phyloP scores from a whole-genome alignment of 148 eudicot species.

The Rhododendron kiyosumense region DNA sequence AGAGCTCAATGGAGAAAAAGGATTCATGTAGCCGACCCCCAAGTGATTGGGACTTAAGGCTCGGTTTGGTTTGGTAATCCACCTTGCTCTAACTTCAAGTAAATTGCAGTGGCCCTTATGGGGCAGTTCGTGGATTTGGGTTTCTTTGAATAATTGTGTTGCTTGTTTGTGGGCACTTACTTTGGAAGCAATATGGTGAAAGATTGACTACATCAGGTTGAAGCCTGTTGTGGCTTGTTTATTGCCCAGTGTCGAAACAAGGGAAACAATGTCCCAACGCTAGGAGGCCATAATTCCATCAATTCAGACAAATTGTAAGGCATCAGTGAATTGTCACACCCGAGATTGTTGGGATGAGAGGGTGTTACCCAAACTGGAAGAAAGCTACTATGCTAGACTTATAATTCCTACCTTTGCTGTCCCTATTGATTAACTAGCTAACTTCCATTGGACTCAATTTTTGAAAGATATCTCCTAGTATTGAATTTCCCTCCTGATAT shows the following conservation, averaged over 20 bases:
- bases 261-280: neutral
- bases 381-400: neutral
- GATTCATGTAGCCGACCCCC: too few species aligned
- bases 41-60: too few species aligned
- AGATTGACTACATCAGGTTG: neutral
- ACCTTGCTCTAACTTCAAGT: neutral
- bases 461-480: neutral
- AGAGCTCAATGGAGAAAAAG: too few species aligned
- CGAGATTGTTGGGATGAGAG: neutral
- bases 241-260: neutral
- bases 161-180: too few species aligned
- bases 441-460: neutral
- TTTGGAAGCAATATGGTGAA: neutral
- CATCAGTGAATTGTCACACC: neutral
- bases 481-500: neutral
- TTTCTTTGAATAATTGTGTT: too few species aligned
- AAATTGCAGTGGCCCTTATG: neutral
- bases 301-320: neutral
- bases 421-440: neutral
- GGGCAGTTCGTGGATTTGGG: neutral
- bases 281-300: neutral
- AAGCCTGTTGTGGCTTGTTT: neutral
- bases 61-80: too few species aligned
- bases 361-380: conserved; percentile 1
- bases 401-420: neutral